Conservation (phyloP, 768 basidiomycete genomes). For the Melanogaster broomeanus region DNA sequence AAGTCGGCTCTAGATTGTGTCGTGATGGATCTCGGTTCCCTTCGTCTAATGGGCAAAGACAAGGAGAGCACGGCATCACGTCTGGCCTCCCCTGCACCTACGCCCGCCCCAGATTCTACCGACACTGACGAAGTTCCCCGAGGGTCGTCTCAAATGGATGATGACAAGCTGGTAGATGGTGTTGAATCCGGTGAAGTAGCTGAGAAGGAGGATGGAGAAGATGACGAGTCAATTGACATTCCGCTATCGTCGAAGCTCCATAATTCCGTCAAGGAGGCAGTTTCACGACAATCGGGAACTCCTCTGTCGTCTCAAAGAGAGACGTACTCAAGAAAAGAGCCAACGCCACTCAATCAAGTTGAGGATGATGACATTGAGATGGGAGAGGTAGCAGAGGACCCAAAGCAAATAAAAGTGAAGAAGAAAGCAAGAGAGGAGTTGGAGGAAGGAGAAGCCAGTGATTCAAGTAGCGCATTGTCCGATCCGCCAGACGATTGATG, state of each 20-base stretch:
- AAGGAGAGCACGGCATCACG: slow-evolving; percentile 47
- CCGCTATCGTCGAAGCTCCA: slow-evolving; percentile 32
- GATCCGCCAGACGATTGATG: slow-evolving; percentile 65
- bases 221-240: slow-evolving; percentile 32
- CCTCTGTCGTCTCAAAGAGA: slow-evolving; percentile 27
- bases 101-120: slow-evolving; percentile 48
- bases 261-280: slow-evolving; percentile 33
- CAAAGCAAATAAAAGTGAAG: slow-evolving; percentile 46
- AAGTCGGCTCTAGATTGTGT: slow-evolving; percentile 68
- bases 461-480: slow-evolving; percentile 74
- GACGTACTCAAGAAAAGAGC: slow-evolving; percentile 17
- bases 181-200: slow-evolving; percentile 44
- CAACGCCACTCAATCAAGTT: slow-evolving; percentile 22
- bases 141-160: slow-evolving; percentile 21
- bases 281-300: slow-evolving; percentile 33
- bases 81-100: slow-evolving; percentile 41
- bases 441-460: slow-evolving; percentile 87
- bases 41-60: slow-evolving; percentile 73
- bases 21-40: slow-evolving; percentile 57
- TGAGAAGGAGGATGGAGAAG: slow-evolving; percentile 41
- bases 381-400: slow-evolving; percentile 85
- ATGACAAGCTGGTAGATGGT: slow-evolving; percentile 41
- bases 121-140: slow-evolving; percentile 27
- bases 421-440: slow-evolving; percentile 68
- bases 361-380: slow-evolving; percentile 80